phyloP scores from a whole-genome alignment of 2,329 filamentous ascomycete species.

The Alternaria arbusti region DNA sequence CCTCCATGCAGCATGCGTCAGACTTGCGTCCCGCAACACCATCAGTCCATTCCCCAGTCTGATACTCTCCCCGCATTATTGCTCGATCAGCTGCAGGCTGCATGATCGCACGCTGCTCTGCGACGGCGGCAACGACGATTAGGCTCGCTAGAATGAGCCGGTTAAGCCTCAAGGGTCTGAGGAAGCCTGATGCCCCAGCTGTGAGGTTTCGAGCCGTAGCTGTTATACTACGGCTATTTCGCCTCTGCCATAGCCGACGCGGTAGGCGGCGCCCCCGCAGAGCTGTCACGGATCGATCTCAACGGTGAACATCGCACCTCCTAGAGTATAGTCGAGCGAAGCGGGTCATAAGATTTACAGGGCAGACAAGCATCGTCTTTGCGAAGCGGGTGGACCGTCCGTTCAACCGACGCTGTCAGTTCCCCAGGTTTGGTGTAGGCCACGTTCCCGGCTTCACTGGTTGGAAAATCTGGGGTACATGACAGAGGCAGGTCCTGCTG shows the following conservation, averaged over 20 bases:
- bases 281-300: constrained; percentile 13
- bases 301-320: constrained; percentile 8
- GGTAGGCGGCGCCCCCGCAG: constrained; percentile 10
- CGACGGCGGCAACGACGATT: constrained; percentile 13
- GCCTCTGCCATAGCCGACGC: constrained; percentile 15
- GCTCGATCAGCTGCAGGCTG: constrained; percentile 16
- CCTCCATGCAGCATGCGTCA: background rate
- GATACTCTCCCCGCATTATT: constrained; percentile 17
- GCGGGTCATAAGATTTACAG: constrained; percentile 14
- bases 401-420: constrained; percentile 17
- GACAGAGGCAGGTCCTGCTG: background rate
- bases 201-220: constrained; percentile 17
- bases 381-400: constrained; percentile 11
- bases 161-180: constrained; percentile 10
- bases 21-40: constrained; percentile 6
- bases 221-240: constrained; percentile 12
- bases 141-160: constrained; percentile 8
- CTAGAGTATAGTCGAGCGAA: constrained; percentile 9
- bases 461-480: constrained; percentile 16
- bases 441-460: constrained; percentile 16
- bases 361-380: constrained; percentile 6
- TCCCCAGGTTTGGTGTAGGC: constrained; percentile 7
- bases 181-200: constrained; percentile 11
- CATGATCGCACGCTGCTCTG: constrained; percentile 25
- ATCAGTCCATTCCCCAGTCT: constrained; percentile 10